These are phyloP conservation scores for Scheffersomyces quercinus DNA, from an alignment of 1,139 yeast genomes.

Conservation along the genomic window DNA sequence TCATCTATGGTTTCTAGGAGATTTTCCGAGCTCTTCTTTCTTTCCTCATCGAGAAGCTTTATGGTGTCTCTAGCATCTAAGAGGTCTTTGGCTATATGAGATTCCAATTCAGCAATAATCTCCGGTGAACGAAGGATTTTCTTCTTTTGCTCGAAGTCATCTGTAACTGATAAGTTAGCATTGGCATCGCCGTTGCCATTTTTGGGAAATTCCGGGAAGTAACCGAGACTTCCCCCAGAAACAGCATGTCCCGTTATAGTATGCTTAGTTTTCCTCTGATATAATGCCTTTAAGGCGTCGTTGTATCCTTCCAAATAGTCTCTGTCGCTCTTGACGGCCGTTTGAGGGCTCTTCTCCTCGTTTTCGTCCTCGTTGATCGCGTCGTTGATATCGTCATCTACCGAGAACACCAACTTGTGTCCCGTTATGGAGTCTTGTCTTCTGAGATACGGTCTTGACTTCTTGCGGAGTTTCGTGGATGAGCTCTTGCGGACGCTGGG, in stretches of 20 bases:
- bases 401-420: constrained; percentile 55
- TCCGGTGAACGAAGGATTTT: constrained; percentile 1
- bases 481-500: constrained; percentile 11
- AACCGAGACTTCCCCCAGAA: constrained; percentile 3
- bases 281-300: constrained; percentile 59
- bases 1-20: background rate
- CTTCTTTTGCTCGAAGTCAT: background rate
- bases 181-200: background rate
- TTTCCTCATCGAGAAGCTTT: background rate
- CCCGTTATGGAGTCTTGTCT: constrained; percentile 20
- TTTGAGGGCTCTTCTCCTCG: constrained; percentile 34
- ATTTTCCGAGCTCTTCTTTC: background rate
- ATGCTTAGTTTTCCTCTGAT: constrained; percentile 18
- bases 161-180: background rate
- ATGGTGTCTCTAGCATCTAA: background rate
- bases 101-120: background rate
- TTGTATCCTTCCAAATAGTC: constrained; percentile 72
- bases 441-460: constrained; percentile 25
- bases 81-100: background rate
- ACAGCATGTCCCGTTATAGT: background rate
- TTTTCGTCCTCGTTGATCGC: constrained; percentile 46
- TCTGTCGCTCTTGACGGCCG: constrained; percentile 36
- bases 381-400: constrained; percentile 66
- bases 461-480: constrained; percentile 16
- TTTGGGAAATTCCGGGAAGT: constrained; percentile 10